Evolutionary conservation across 257 asterid species (phyloP).

Genomic region (Lithospermum erythrorhizon): DNA sequence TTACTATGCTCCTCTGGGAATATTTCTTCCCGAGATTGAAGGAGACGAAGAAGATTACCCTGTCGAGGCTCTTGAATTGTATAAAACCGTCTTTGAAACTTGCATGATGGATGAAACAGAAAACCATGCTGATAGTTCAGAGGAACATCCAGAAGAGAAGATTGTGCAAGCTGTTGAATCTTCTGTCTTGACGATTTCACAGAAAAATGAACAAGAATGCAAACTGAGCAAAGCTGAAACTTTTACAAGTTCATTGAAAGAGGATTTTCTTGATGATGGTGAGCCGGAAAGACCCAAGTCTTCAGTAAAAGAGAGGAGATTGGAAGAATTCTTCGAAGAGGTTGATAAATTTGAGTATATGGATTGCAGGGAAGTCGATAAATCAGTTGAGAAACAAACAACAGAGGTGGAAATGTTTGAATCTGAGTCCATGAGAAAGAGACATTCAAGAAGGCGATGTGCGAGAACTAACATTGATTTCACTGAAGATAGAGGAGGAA

Average conservation of each 20-base stretch:
- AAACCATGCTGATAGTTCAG: constrained; percentile 11
- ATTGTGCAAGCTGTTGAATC: constrained; percentile 6
- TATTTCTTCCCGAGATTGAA: too few species aligned
- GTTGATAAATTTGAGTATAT: constrained; percentile 12
- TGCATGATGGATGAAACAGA: constrained; percentile 3
- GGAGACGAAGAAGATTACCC: too few species aligned
- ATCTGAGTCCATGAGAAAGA: constrained; percentile 7
- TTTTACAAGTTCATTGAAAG: neutral
- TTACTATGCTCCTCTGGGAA: too few species aligned
- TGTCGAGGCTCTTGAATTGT: too few species aligned
- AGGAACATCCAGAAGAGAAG: constrained; percentile 11
- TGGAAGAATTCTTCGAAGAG: constrained; percentile 14
- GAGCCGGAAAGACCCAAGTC: constrained; percentile 4
- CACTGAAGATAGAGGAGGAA: constrained; percentile 1
- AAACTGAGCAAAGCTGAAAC: constrained; percentile 1
- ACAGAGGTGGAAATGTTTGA: constrained; percentile 10
- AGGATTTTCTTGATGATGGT: neutral
- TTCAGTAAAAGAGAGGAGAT: constrained; percentile 18
- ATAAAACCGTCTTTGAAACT: too few species aligned
- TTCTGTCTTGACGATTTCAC: neutral
- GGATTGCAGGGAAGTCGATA: neutral
- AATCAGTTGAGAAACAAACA: neutral
- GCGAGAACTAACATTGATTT: constrained; percentile 19
- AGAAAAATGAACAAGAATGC: neutral
- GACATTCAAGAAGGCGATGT: constrained; percentile 20